These are phyloP conservation scores for Reutealis trisperma DNA, from an alignment of 345 rosid genomes.

Conservation along the genomic window DNA sequence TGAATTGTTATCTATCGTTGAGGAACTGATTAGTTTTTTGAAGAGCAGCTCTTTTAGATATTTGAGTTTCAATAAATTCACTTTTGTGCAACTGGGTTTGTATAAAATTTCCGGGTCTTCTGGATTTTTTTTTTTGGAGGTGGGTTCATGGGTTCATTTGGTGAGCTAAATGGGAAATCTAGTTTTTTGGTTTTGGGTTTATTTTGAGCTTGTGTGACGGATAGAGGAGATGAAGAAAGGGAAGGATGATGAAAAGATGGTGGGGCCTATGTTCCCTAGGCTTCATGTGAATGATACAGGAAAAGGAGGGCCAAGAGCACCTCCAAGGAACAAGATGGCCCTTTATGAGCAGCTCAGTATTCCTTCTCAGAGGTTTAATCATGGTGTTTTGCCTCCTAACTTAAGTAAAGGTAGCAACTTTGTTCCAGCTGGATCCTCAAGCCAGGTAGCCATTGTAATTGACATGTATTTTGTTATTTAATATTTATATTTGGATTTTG, in stretches of 20 bases:
- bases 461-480: neutral
- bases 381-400: constrained; percentile 39
- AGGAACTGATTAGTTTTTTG: neutral
- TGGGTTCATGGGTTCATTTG: neutral
- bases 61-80: neutral
- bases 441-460: constrained; percentile 49
- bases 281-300: constrained; percentile 90
- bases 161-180: neutral
- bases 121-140: neutral
- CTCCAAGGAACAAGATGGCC: constrained; percentile 99
- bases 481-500: neutral
- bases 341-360: constrained; percentile 90
- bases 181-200: neutral
- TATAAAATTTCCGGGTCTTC: neutral
- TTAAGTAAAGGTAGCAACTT: constrained; percentile 31
- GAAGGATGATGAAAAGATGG: constrained; percentile 64
- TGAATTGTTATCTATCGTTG: neutral
- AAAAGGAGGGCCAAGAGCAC: constrained; percentile 96
- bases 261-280: constrained; percentile 89
- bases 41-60: neutral
- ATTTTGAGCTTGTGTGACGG: neutral
- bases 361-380: constrained; percentile 76
- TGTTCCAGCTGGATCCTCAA: constrained; percentile 54
- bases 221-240: constrained; percentile 62
- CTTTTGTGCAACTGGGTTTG: constrained; percentile 1